These are phyloP conservation scores for Fragilariopsis cylindrus DNA, from an alignment of 108 stramenopile species.

Conservation along the genomic window DNA sequence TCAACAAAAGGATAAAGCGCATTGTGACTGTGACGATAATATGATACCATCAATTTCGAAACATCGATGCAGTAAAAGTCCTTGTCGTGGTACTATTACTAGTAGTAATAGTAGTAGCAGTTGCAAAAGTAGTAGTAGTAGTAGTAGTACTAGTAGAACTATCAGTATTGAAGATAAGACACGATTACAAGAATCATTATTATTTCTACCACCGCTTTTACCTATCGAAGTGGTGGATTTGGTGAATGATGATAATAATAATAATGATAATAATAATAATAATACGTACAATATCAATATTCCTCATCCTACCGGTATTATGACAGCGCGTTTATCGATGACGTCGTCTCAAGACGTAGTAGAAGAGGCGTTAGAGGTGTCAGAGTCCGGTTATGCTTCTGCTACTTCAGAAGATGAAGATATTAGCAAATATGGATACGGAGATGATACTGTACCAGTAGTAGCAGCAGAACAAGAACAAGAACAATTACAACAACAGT, in stretches of 20 bases:
- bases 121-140: not conserved
- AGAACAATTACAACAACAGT: not conserved
- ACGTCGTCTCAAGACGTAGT: no score
- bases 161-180: not conserved
- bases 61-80: not conserved
- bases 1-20: not conserved
- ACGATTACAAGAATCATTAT: no score
- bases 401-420: not conserved
- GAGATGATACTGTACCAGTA: slow-evolving; percentile 13
- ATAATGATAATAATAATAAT: no score
- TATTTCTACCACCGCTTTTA: no score
- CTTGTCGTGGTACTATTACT: not conserved
- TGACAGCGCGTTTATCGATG: no score
- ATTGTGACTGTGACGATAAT: not conserved
- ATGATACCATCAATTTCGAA: slow-evolving; percentile 2
- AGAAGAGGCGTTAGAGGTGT: no score
- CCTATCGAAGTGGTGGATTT: no score
- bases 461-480: not conserved
- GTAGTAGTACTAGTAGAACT: not conserved
- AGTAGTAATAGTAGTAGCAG: not conserved
- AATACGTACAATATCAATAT: no score
- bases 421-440: slow-evolving; percentile 13
- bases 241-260: no score
- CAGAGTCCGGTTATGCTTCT: no score
- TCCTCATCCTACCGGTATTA: no score